These are phyloP conservation scores for Globisporangium lucens DNA, from an alignment of 352 stramenopile genomes.

Conservation along the genomic window DNA sequence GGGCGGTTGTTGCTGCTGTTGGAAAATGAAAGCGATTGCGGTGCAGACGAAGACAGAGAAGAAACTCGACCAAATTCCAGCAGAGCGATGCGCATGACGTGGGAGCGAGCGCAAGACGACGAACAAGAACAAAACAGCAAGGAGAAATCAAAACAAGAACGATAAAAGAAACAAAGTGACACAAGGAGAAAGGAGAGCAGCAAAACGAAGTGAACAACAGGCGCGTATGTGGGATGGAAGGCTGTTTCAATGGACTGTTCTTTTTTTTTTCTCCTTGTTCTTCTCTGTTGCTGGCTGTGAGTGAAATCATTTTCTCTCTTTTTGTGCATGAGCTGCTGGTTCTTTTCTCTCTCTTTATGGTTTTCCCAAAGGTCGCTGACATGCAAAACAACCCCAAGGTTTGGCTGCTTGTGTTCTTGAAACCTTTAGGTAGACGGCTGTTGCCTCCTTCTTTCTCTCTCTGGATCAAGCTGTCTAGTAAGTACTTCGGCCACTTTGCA, in stretches of 20 bases:
- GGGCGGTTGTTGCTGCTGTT: background rate
- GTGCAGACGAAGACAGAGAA: background rate
- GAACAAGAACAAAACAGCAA: background rate
- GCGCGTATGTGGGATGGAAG: background rate
- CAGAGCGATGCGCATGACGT: background rate
- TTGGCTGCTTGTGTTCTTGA: background rate
- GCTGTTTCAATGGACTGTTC: background rate
- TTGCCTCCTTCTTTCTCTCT: background rate
- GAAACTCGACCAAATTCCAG: background rate
- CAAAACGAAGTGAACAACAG: background rate
- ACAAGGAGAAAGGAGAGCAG: background rate
- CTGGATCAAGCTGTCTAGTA: background rate
- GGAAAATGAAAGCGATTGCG: background rate
- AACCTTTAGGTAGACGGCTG: background rate
- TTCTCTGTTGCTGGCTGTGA: background rate
- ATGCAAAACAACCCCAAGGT: background rate
- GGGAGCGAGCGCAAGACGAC: background rate
- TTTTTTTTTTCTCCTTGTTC: background rate
- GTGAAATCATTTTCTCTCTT: background rate
- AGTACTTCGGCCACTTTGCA: background rate
- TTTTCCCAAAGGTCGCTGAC: conserved; percentile 10
- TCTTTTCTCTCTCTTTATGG: background rate
- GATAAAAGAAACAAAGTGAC: background rate
- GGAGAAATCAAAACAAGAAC: background rate
- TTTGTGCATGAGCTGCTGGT: background rate